Evolutionary conservation across 169 alveolate species (phyloP).

Genomic region (Plasmodium cynomolgi): DNA sequence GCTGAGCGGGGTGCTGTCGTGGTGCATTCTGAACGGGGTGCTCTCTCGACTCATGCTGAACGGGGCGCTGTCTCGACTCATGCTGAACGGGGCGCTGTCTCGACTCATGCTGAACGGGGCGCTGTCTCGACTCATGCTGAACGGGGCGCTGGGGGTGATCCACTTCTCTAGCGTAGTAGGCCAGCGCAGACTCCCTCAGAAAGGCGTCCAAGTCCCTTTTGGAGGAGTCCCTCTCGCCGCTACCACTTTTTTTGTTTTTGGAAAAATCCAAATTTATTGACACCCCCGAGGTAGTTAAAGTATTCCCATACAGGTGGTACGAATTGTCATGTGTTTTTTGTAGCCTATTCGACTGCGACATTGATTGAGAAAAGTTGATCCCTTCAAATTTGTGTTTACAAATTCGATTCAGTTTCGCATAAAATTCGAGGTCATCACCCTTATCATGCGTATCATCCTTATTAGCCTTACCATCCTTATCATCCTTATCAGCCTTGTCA

Average conservation of each 20-base stretch:
- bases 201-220: background rate
- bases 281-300: constrained; percentile 8
- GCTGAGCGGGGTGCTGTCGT: too few relatives aligned
- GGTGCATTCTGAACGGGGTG: too few relatives aligned
- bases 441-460: too few relatives aligned
- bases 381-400: constrained; percentile 30
- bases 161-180: background rate
- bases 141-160: background rate
- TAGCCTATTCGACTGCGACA: background rate
- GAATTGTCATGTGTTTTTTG: constrained; percentile 17
- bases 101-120: too few relatives aligned
- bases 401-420: background rate
- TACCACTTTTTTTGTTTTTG: background rate
- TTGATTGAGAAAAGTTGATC: background rate
- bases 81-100: too few relatives aligned
- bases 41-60: too few relatives aligned
- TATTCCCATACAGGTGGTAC: constrained; percentile 39
- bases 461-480: too few relatives aligned
- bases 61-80: too few relatives aligned
- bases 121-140: too few relatives aligned
- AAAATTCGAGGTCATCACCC: constrained; percentile 4
- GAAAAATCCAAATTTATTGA: constrained; percentile 41
- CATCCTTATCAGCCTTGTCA: too few relatives aligned
- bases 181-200: constrained; percentile 16
- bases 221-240: background rate